A percentile compares a stretch with the other conserved stretches of the same genome.
Evolutionary conservation across 2,329 filamentous ascomycete genomes (phyloP).

Genomic region (Albophoma yamanashiensis): DNA sequence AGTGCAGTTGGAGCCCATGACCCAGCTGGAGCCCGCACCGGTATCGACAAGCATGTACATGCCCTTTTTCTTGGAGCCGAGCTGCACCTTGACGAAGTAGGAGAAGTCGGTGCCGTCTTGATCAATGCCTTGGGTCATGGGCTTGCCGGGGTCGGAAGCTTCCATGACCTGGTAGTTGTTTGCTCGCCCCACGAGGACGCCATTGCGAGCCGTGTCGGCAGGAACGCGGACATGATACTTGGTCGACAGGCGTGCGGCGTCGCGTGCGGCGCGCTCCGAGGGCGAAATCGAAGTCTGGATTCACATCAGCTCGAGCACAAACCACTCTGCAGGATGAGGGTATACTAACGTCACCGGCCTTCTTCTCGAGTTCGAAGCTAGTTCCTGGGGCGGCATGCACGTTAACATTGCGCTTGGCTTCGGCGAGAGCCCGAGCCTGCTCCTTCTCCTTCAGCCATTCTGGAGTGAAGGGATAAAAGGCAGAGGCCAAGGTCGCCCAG

Average conservation of each 20-base stretch:
- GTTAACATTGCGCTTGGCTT: slow-evolving; percentile 13
- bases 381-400: slow-evolving; percentile 12
- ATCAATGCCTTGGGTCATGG: slow-evolving; percentile 43
- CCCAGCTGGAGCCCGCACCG: slow-evolving; percentile 67
- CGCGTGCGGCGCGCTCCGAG: slow-evolving; percentile 22
- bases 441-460: slow-evolving; percentile 21
- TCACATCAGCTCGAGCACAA: background rate
- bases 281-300: slow-evolving; percentile 20
- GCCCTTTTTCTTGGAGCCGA: slow-evolving; percentile 43
- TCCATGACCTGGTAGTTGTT: slow-evolving; percentile 37
- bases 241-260: slow-evolving; percentile 16
- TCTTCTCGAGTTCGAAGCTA: slow-evolving; percentile 31
- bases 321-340: background rate
- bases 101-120: slow-evolving; percentile 58
- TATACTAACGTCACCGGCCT: slow-evolving; percentile 10
- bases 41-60: slow-evolving; percentile 57
- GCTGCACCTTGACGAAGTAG: slow-evolving; percentile 47
- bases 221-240: slow-evolving; percentile 21
- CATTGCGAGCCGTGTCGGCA: background rate
- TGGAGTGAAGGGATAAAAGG: slow-evolving; percentile 37
- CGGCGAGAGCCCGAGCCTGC: slow-evolving; percentile 7
- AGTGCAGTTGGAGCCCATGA: slow-evolving; percentile 63
- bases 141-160: slow-evolving; percentile 31
- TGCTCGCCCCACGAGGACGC: slow-evolving; percentile 21
- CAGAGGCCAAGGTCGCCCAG: slow-evolving; percentile 32